phyloP scores from a whole-genome alignment of 768 basidiomycete genomes.

The Leccinum subtestaceum region DNA sequence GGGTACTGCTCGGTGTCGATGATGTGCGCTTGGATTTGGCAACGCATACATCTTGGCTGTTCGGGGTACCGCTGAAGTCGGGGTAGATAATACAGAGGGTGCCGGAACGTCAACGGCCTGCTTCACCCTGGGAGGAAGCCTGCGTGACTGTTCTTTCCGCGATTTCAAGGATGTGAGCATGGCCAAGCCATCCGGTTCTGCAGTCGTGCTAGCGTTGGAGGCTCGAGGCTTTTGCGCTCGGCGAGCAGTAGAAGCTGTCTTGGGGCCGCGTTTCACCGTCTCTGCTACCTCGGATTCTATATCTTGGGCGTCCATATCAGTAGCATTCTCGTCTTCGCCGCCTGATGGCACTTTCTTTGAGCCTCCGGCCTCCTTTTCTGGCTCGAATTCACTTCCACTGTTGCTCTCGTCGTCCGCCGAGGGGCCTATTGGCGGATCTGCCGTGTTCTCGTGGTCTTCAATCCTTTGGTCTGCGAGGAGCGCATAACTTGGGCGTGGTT shows the following conservation, averaged over 20 bases:
- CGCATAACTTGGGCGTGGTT: slow-evolving; percentile 50
- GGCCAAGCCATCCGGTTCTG: background rate
- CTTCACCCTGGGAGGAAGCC: slow-evolving; percentile 19
- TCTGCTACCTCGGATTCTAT: slow-evolving; percentile 16
- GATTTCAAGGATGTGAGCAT: slow-evolving; percentile 7
- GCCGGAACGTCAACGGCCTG: background rate
- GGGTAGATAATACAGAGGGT: slow-evolving; percentile 5
- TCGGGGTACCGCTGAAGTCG: slow-evolving; percentile 12
- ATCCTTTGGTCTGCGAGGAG: slow-evolving; percentile 33
- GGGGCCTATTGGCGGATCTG: slow-evolving; percentile 39
- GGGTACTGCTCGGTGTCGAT: slow-evolving; percentile 69
- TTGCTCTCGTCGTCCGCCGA: slow-evolving; percentile 24
- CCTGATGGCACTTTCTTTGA: slow-evolving; percentile 32
- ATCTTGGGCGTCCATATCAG: slow-evolving; percentile 17
- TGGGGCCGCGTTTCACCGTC: slow-evolving; percentile 11
- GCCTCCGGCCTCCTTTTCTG: slow-evolving; percentile 33
- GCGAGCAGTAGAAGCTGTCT: slow-evolving; percentile 2
- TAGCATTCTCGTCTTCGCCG: slow-evolving; percentile 33
- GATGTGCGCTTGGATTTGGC: slow-evolving; percentile 65
- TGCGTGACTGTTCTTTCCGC: slow-evolving; percentile 16
- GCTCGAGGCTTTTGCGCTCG: slow-evolving; percentile 1
- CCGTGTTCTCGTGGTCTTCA: slow-evolving; percentile 33
- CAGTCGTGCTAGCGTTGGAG: background rate
- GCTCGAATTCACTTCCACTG: slow-evolving; percentile 58
- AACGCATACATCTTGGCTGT: slow-evolving; percentile 48